phyloP scores from a whole-genome alignment of 1,139 yeast species.

The Candida glucosophila region DNA sequence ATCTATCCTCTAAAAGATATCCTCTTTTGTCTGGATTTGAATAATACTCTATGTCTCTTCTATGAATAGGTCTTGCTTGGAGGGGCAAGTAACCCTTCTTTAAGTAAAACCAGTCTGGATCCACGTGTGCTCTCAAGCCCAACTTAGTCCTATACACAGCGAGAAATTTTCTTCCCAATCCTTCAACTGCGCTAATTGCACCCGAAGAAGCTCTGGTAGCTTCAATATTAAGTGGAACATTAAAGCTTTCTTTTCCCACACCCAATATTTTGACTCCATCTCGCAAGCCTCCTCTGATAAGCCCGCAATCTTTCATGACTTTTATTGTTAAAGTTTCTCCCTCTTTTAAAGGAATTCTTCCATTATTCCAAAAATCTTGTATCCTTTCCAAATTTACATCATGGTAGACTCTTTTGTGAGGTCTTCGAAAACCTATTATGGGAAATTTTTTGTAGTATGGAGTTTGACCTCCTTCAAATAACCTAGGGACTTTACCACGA shows the following conservation, averaged over 20 bases:
- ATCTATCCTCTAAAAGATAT: slow-evolving; percentile 43
- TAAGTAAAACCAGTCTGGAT: slow-evolving; percentile 61
- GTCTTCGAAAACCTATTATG: slow-evolving; percentile 75
- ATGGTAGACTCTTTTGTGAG: slow-evolving; percentile 38
- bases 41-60: slow-evolving; percentile 75
- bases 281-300: slow-evolving; percentile 59
- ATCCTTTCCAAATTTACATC: slow-evolving; percentile 53
- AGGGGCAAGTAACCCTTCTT: slow-evolving; percentile 76
- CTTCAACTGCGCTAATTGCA: slow-evolving; percentile 70
- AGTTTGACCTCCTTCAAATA: slow-evolving; percentile 99
- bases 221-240: slow-evolving; percentile 61
- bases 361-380: slow-evolving; percentile 54
- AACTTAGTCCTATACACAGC: slow-evolving; percentile 63
- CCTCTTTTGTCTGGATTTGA: slow-evolving; percentile 69
- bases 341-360: slow-evolving; percentile 55
- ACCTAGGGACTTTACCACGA: slow-evolving; percentile 78
- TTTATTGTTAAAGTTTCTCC: slow-evolving; percentile 57
- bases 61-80: slow-evolving; percentile 77
- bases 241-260: slow-evolving; percentile 49
- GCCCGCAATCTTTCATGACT: slow-evolving; percentile 64
- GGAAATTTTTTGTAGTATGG: slow-evolving; percentile 87
- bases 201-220: slow-evolving; percentile 72
- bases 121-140: slow-evolving; percentile 64
- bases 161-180: slow-evolving; percentile 61
- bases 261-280: slow-evolving; percentile 83